Conservation (phyloP, 2,329 filamentous ascomycete genomes). For the Microcyclospora tardicrescens region DNA sequence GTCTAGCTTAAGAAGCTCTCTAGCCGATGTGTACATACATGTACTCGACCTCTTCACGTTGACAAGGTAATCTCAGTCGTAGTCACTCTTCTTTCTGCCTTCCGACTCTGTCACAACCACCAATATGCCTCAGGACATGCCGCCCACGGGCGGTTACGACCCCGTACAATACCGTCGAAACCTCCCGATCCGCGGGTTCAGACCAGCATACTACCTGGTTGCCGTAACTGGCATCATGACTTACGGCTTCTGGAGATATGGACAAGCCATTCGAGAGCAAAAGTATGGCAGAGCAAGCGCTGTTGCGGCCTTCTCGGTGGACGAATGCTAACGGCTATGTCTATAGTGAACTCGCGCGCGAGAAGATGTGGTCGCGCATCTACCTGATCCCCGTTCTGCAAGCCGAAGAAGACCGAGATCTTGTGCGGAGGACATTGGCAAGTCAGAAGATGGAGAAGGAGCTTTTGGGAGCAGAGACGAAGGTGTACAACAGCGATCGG, state of each 20-base stretch:
- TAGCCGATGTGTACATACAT: no score
- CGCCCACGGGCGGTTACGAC: constrained; percentile 85
- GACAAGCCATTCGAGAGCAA: constrained; percentile 73
- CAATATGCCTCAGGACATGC: constrained; percentile 93
- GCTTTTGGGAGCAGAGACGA: constrained; percentile 68
- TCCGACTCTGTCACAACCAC: constrained; percentile 2
- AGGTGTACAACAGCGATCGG: constrained; percentile 81
- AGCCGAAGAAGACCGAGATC: constrained; percentile 92
- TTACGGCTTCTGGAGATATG: constrained; percentile 81
- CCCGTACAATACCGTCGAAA: constrained; percentile 98
- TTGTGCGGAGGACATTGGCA: constrained; percentile 73
- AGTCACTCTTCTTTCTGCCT: no score
- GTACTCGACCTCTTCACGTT: no score
- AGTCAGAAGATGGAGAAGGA: constrained; percentile 84
- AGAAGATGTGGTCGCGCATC: constrained; percentile 98
- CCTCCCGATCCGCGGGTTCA: constrained; percentile 80
- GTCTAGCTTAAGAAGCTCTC: no score
- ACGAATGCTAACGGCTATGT: constrained; percentile 5
- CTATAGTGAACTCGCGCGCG: constrained; percentile 73
- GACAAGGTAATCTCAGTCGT: no score
- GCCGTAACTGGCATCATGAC: constrained; percentile 67
- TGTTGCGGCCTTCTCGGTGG: background rate
- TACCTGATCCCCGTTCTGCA: constrained; percentile 87
- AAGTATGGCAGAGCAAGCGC: constrained; percentile 47
- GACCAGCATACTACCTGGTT: constrained; percentile 64